These are phyloP conservation scores for Pelargonium australe DNA, from an alignment of 441 rosid species.

Conservation along the genomic window DNA sequence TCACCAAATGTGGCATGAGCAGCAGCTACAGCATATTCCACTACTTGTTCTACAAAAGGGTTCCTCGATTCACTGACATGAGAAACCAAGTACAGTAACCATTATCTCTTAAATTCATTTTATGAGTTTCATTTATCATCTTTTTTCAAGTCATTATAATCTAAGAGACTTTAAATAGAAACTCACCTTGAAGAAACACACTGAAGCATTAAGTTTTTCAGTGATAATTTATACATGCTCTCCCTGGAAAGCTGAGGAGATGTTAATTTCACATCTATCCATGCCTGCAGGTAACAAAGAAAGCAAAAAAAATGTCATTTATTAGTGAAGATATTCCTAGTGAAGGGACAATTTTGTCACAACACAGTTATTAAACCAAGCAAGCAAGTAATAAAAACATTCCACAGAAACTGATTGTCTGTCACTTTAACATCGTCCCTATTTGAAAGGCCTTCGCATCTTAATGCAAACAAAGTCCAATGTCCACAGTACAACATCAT, in stretches of 20 bases:
- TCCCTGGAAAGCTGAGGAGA: conserved; percentile 93
- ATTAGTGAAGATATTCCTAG: conserved; percentile 30
- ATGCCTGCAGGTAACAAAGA: too few relatives aligned
- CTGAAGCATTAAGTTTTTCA: conserved; percentile 57
- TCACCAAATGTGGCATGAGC: conserved; percentile 47
- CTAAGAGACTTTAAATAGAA: conserved; percentile 16
- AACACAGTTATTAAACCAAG: not conserved
- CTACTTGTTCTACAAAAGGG: conserved; percentile 82
- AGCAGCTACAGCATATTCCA: conserved; percentile 78
- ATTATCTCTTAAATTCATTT: not conserved
- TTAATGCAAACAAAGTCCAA: too few relatives aligned
- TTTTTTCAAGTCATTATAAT: not conserved
- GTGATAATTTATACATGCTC: conserved; percentile 66
- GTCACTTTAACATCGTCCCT: not conserved
- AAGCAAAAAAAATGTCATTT: conserved; percentile 31
- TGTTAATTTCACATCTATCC: conserved; percentile 67
- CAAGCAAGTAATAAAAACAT: conserved; percentile 4
- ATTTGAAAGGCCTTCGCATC: too few relatives aligned
- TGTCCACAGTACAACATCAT: not conserved
- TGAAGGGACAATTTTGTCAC: too few relatives aligned
- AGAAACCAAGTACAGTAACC: conserved; percentile 6
- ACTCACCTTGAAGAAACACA: conserved; percentile 62
- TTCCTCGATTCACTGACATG: conserved; percentile 67
- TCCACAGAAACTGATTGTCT: not conserved
- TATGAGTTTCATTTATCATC: conserved; percentile 1